Evolutionary conservation across 31 red algal species (phyloP).

Genomic region (Asparagopsis taxiformis): DNA sequence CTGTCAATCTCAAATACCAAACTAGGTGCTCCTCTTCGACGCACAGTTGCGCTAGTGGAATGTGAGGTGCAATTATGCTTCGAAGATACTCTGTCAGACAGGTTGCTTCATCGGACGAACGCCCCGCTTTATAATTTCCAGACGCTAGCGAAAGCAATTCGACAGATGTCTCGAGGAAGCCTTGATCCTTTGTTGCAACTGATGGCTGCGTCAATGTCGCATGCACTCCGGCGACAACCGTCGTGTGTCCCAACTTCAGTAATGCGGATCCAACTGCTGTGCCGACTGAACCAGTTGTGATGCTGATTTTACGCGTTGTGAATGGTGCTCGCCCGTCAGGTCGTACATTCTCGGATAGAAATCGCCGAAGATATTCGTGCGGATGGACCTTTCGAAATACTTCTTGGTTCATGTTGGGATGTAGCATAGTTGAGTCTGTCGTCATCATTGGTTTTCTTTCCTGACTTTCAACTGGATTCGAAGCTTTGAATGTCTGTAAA

Average conservation of each 20-base stretch:
- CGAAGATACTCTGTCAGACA: constrained; percentile 55
- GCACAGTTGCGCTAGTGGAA: constrained; percentile 38
- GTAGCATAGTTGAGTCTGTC: neutral
- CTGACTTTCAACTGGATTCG: too few species aligned
- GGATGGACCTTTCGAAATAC: constrained; percentile 60
- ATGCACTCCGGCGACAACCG: constrained; percentile 59
- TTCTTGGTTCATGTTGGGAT: constrained; percentile 37
- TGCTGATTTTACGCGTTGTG: constrained; percentile 30
- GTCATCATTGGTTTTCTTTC: too few species aligned
- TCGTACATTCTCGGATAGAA: constrained; percentile 56
- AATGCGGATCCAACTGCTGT: constrained; percentile 76
- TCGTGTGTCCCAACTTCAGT: constrained; percentile 58
- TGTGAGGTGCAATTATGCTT: constrained; percentile 27
- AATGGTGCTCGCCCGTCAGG: constrained; percentile 40
- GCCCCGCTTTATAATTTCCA: constrained; percentile 2
- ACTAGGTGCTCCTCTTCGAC: constrained; percentile 48
- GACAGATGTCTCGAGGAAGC: constrained; percentile 38
- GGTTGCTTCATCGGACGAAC: constrained; percentile 42
- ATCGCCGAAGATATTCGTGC: constrained; percentile 58
- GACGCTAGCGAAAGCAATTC: constrained; percentile 46
- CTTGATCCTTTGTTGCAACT: constrained; percentile 32
- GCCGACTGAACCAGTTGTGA: constrained; percentile 48
- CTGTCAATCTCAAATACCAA: constrained; percentile 48
- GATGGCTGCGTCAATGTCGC: constrained; percentile 50
- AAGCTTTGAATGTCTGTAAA: too few species aligned